Evolutionary conservation across 2,329 filamentous ascomycete genomes (phyloP).

Genomic region (Pseudopithomyces chartarum): DNA sequence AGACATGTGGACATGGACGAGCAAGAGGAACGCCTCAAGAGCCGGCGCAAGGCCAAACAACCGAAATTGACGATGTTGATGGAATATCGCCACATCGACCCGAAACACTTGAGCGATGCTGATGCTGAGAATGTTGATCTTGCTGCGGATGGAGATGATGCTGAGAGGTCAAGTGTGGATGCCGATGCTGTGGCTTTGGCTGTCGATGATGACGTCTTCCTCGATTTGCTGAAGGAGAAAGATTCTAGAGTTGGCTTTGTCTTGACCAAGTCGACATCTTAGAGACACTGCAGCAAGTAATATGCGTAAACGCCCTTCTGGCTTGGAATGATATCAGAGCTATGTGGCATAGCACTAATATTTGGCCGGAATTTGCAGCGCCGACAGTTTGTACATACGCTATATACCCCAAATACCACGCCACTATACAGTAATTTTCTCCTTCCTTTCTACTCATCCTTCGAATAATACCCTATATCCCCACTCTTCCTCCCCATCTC

Average conservation of each 20-base stretch:
- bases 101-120: slow-evolving; percentile 24
- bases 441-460: slow-evolving; percentile 35
- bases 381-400: not conserved
- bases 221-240: slow-evolving; percentile 54
- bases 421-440: not conserved
- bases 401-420: slow-evolving; percentile 1
- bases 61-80: slow-evolving; percentile 58
- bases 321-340: too few relatives aligned
- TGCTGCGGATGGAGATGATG: slow-evolving; percentile 22
- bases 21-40: slow-evolving; percentile 50
- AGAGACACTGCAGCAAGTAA: not conserved
- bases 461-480: slow-evolving; percentile 62
- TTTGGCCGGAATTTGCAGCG: not conserved
- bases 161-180: slow-evolving; percentile 50
- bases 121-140: slow-evolving; percentile 31
- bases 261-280: slow-evolving; percentile 51
- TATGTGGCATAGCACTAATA: too few relatives aligned
- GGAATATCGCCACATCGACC: slow-evolving; percentile 60
- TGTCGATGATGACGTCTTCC: slow-evolving; percentile 58
- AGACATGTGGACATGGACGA: slow-evolving; percentile 53
- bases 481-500: slow-evolving; percentile 64
- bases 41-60: slow-evolving; percentile 40
- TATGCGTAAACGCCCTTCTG: too few relatives aligned
- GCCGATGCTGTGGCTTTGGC: slow-evolving; percentile 39
- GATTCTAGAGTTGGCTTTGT: slow-evolving; percentile 54